Evolutionary conservation across 495 filamentous ascomycete species (phyloP), one percentile per base, ranked within the genome.

Genomic region (Achaetomiella virescens): DNA sequence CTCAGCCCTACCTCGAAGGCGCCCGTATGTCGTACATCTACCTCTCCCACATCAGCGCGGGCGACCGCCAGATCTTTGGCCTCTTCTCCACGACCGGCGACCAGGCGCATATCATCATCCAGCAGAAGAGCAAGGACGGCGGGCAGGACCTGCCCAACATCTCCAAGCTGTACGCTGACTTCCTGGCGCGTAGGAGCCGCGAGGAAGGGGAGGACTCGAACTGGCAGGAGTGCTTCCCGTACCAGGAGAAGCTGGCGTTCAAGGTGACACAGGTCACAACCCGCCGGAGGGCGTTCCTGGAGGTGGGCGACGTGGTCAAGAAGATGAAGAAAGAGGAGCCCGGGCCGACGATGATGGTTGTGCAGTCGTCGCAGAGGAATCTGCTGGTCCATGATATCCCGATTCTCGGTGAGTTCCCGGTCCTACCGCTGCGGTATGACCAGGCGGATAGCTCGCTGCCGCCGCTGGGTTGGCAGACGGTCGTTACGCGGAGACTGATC

Each of bases 11-110:
- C 62, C 80, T 96, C 10, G 75, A 85, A 6, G 72, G 78, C 1
- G 78, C 81, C 7, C 74, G 80, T 10, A 72, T 97, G 64, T 82
- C 82, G 7, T 97, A 92, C 65, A 72, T 96, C 43, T 96, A 91
- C 66, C 70, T 99, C 21, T 97, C 96, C 51, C 93, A 99, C 66
- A 84, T 97, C 62, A 82, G 86, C 52, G 84, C 90, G 29, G 90
- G 92, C 0, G 91, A 97, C 38, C 79, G 89, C 38, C 91, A 99
- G 65, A 84, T 97, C 55, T 97, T 96, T 75, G 91, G 87, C 5
- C 64, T 97, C 0, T 96, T 97, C 70, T 97, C 95, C 3, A 91
- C 90, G 2, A 75, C 81, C 1, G 84, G 83, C 58, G 82, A 86
- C 47, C 82, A 90, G 61, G 92, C 92, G 2, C 80, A 96, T 58